phyloP scores from a whole-genome alignment of 2,329 filamentous ascomycete species.

The Myriosclerotinia curreyana region DNA sequence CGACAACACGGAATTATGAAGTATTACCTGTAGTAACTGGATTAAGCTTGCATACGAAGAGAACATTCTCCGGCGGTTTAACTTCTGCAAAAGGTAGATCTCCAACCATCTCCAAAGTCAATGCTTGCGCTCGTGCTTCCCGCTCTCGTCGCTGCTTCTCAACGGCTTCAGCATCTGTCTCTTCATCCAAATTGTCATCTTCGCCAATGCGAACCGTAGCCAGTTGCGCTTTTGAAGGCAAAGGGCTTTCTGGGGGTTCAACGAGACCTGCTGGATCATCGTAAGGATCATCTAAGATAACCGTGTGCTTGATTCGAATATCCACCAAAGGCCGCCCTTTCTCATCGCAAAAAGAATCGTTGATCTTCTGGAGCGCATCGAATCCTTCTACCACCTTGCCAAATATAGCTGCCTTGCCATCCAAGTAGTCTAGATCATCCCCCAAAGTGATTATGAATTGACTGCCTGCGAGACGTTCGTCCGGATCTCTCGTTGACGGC shows the following conservation, averaged over 20 bases:
- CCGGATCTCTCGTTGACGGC: conserved; percentile 70
- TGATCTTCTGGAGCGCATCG: conserved; percentile 90
- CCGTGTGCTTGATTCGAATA: conserved; percentile 89
- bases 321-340: conserved; percentile 86
- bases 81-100: conserved; percentile 97
- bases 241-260: conserved; percentile 75
- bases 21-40: conserved; percentile 73
- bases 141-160: conserved; percentile 81
- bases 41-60: conserved; percentile 98
- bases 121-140: conserved; percentile 87
- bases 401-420: conserved; percentile 93
- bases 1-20: too few species aligned
- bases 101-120: conserved; percentile 96
- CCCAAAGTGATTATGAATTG: conserved; percentile 93
- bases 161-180: conserved; percentile 70
- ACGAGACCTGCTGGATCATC: conserved; percentile 74
- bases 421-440: conserved; percentile 83
- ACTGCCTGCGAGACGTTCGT: conserved; percentile 78
- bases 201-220: conserved; percentile 89
- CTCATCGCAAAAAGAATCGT: conserved; percentile 81
- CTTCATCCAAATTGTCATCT: conserved; percentile 75
- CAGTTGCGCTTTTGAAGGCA: conserved; percentile 79
- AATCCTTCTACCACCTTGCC: conserved; percentile 96
- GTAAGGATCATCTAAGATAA: conserved; percentile 88
- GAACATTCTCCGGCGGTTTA: conserved; percentile 91